Conservation (phyloP, 768 basidiomycete genomes). For the Cystobasidium tubakii region DNA sequence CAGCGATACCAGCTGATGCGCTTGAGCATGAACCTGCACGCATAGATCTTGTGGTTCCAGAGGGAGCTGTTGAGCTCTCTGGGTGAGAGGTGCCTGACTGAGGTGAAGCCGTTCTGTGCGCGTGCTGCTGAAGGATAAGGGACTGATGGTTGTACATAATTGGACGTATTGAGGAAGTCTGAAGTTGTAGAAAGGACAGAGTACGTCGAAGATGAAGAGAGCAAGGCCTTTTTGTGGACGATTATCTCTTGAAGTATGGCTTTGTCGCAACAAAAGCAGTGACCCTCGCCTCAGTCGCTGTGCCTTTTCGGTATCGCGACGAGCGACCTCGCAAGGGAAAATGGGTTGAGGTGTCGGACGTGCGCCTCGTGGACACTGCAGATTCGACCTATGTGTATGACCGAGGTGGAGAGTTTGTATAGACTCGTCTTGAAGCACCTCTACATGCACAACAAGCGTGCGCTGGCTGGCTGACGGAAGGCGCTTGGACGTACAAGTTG, state of each 20-base stretch:
- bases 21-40: slow-evolving; percentile 1
- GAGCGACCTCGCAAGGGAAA: neutral
- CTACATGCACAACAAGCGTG: no score
- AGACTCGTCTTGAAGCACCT: no score
- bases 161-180: neutral
- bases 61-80: neutral
- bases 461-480: no score
- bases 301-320: slow-evolving; percentile 7
- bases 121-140: neutral
- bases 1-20: neutral
- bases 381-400: no score
- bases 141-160: neutral
- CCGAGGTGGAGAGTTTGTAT: no score
- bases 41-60: neutral
- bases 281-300: neutral
- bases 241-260: neutral
- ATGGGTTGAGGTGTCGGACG: neutral
- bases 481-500: no score
- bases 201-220: no score
- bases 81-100: neutral
- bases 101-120: neutral
- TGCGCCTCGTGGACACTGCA: no score
- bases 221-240: neutral
- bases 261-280: neutral
- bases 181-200: no score